phyloP scores from a whole-genome alignment of 805 yeast genomes.

The Alloascoidea africana region DNA sequence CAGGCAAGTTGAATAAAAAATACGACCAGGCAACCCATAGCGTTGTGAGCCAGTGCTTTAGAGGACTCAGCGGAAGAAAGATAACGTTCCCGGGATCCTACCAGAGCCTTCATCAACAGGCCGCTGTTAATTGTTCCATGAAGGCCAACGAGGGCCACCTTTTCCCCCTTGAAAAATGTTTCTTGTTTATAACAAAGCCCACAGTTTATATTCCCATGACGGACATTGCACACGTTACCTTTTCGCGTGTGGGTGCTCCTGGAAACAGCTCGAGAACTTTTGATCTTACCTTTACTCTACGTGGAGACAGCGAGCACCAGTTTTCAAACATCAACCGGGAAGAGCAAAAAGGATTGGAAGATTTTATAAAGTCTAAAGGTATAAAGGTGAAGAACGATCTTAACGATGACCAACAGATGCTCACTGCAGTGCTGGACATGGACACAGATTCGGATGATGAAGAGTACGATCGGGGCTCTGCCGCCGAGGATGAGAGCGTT shows the following conservation, averaged over 20 bases:
- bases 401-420: slow-evolving; percentile 68
- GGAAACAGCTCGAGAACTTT: slow-evolving; percentile 75
- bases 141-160: slow-evolving; percentile 93
- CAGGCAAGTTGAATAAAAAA: slow-evolving; percentile 51
- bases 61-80: slow-evolving; percentile 80
- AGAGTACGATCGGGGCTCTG: slow-evolving; percentile 42
- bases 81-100: slow-evolving; percentile 76
- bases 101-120: slow-evolving; percentile 58
- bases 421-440: slow-evolving; percentile 61
- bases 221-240: slow-evolving; percentile 61
- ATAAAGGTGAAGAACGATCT: slow-evolving; percentile 79
- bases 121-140: slow-evolving; percentile 82
- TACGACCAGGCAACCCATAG: slow-evolving; percentile 78
- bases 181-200: slow-evolving; percentile 86
- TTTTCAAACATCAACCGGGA: slow-evolving; percentile 85
- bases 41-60: slow-evolving; percentile 76
- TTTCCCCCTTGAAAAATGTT: slow-evolving; percentile 84
- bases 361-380: slow-evolving; percentile 62
- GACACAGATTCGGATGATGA: slow-evolving; percentile 40
- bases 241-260: slow-evolving; percentile 72
- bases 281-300: slow-evolving; percentile 69
- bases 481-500: slow-evolving; percentile 56
- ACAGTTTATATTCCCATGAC: slow-evolving; percentile 80
- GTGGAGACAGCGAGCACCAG: slow-evolving; percentile 54
- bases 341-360: slow-evolving; percentile 71